Evolutionary conservation across 2,329 filamentous ascomycete species (phyloP).

Genomic region (Chaetomiaceae sp.): DNA sequence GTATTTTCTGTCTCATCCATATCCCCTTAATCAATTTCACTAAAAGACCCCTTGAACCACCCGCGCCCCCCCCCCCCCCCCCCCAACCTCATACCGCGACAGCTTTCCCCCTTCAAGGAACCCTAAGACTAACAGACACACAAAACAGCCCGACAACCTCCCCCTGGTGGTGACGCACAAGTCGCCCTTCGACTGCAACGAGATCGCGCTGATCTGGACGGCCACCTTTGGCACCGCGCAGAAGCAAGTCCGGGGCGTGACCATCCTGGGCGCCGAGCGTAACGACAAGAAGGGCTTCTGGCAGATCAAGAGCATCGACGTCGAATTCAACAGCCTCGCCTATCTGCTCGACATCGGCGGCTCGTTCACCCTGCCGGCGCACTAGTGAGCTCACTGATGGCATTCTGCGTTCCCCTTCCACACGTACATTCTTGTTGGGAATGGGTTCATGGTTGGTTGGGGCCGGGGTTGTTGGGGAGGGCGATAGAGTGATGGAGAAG

Average conservation of each 20-base stretch:
- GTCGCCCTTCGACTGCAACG: conserved; percentile 26
- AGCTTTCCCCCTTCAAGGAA: background rate
- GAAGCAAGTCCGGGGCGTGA: conserved; percentile 28
- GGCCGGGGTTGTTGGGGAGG: too few species aligned
- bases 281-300: conserved; percentile 20
- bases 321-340: conserved; percentile 31
- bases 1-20: background rate
- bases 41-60: too few species aligned
- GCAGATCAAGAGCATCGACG: conserved; percentile 28
- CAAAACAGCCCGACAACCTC: conserved; percentile 25
- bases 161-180: conserved; percentile 25
- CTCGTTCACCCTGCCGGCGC: conserved; percentile 7
- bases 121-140: background rate
- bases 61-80: background rate
- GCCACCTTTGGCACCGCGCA: conserved; percentile 24
- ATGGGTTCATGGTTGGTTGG: too few species aligned
- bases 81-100: too few species aligned
- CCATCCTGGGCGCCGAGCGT: conserved; percentile 23
- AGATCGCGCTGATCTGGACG: conserved; percentile 30
- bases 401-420: too few species aligned
- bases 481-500: too few species aligned
- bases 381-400: background rate
- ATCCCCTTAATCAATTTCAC: too few species aligned
- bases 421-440: too few species aligned
- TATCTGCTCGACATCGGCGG: conserved; percentile 26